These are phyloP conservation scores for Blumeriella jaapii DNA, from an alignment of 2,329 filamentous ascomycete genomes.

Conservation along the genomic window DNA sequence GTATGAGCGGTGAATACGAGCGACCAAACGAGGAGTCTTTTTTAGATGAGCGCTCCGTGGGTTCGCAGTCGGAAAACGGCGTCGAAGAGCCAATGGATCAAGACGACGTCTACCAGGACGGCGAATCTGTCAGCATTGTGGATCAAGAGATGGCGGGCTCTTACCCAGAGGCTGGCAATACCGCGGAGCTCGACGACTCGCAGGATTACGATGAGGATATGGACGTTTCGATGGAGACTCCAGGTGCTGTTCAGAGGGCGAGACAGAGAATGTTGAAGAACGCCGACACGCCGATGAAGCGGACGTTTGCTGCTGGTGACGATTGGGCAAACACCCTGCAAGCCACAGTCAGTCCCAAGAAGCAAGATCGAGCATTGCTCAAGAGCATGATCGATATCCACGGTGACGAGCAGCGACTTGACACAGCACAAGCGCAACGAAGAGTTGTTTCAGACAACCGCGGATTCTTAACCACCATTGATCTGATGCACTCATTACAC, in stretches of 20 bases:
- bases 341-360: conserved; percentile 86
- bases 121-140: conserved; percentile 65
- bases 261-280: conserved; percentile 52
- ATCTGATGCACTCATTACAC: conserved; percentile 88
- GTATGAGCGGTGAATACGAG: conserved; percentile 32
- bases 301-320: conserved; percentile 53
- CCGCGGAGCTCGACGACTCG: conserved; percentile 59
- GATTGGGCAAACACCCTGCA: conserved; percentile 92
- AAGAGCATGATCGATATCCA: conserved; percentile 34
- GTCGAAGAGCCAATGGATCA: conserved; percentile 46
- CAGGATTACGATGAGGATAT: conserved; percentile 34
- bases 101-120: conserved; percentile 55
- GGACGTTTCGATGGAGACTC: conserved; percentile 38
- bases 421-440: conserved; percentile 35
- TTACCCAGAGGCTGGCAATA: conserved; percentile 60
- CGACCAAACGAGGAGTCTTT: conserved; percentile 55
- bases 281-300: conserved; percentile 44
- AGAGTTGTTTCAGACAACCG: conserved; percentile 33
- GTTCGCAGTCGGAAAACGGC: conserved; percentile 52
- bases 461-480: conserved; percentile 79
- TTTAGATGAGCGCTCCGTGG: conserved; percentile 87
- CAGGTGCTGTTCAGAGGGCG: conserved; percentile 51
- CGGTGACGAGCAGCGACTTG: conserved; percentile 31
- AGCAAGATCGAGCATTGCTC: conserved; percentile 72
- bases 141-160: conserved; percentile 68